Conservation (phyloP, 768 basidiomycete genomes). For the Tulasnella sp. region DNA sequence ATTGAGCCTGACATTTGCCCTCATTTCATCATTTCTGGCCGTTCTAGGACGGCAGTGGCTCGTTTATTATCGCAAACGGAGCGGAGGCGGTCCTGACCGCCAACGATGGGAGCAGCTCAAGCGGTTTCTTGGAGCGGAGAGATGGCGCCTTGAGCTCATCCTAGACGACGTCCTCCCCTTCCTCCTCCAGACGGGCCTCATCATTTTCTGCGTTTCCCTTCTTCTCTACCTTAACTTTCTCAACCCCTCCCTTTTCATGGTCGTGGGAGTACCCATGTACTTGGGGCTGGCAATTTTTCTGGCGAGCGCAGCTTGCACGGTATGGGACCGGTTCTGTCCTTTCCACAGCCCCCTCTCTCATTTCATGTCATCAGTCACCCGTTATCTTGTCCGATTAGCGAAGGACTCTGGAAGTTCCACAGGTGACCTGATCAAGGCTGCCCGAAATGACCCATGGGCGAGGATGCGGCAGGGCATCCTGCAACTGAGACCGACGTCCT, state of each 20-base stretch:
- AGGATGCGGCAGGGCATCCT: no score
- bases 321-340: neutral
- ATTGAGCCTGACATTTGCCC: no score
- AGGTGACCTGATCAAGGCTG: no score
- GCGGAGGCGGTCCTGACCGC: neutral
- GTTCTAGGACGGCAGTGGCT: neutral
- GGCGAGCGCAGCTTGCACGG: neutral
- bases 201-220: neutral
- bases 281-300: neutral
- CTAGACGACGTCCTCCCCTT: neutral
- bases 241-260: neutral
- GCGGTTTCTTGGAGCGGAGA: neutral
- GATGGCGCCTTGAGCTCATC: neutral
- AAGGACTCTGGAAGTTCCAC: neutral
- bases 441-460: neutral
- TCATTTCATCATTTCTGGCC: no score
- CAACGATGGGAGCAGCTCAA: conserved; percentile 8
- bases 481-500: no score
- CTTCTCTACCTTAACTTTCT: neutral
- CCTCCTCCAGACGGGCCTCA: neutral
- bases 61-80: neutral
- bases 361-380: neutral
- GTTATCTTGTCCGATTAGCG: neutral
- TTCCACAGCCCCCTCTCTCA: neutral
- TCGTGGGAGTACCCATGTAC: neutral